Percentiles rank a stretch among this genome's conserved stretches.
Conservation (phyloP, 768 basidiomycete species). For the Termitomyces heimii region DNA sequence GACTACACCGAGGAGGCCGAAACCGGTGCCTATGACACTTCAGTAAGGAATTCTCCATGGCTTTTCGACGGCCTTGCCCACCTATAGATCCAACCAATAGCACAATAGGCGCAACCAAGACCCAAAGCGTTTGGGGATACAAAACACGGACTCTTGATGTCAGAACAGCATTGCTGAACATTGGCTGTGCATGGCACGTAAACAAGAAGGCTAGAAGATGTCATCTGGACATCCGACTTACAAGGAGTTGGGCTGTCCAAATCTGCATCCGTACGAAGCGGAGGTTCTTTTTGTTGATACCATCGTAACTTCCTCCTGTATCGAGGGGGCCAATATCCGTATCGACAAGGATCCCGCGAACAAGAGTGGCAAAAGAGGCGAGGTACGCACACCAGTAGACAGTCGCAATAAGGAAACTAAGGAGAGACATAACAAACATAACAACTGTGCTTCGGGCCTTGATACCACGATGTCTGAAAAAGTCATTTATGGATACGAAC, state of each 20-base stretch:
- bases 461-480: conserved; percentile 3
- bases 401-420: conserved; percentile 8
- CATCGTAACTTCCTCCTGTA: conserved; percentile 8
- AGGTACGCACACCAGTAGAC: conserved; percentile 13
- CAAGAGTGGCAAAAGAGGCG: conserved; percentile 13
- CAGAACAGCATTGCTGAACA: conserved; percentile 11
- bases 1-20: conserved; percentile 9
- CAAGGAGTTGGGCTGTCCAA: conserved; percentile 11
- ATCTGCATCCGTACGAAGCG: conserved; percentile 9
- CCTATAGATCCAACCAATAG: conserved; percentile 10
- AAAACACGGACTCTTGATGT: conserved; percentile 4
- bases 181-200: conserved; percentile 2
- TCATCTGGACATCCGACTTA: background rate
- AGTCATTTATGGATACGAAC: background rate
- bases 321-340: conserved; percentile 13
- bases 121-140: background rate
- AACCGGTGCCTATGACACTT: conserved; percentile 5
- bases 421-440: conserved; percentile 1
- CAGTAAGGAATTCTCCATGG: background rate
- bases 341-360: conserved; percentile 12
- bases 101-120: background rate
- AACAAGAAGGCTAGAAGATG: background rate
- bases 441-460: background rate
- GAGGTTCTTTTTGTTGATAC: conserved; percentile 11
- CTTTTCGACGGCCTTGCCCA: background rate